These are phyloP conservation scores for Polysphondylium violaceum DNA, from an alignment of 78 protist genomes.

Conservation along the genomic window DNA sequence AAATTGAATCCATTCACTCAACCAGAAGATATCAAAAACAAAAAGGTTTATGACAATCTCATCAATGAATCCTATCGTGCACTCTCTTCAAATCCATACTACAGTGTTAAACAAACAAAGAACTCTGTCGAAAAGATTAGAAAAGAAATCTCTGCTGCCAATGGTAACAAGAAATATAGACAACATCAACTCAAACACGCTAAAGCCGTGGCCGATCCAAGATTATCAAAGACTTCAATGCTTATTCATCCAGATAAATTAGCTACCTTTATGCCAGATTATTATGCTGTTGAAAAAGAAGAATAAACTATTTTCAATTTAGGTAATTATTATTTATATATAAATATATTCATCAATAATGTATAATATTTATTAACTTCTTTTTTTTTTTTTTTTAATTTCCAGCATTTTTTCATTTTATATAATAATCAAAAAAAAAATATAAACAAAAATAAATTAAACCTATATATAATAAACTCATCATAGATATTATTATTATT, in stretches of 20 bases:
- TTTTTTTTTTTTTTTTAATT: too few species aligned
- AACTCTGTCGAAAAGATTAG: not conserved
- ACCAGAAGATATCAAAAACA: not conserved
- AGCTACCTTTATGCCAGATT: not conserved
- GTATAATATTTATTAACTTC: too few species aligned
- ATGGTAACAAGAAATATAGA: not conserved
- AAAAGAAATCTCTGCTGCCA: not conserved
- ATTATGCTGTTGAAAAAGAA: too few species aligned
- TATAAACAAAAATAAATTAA: too few species aligned
- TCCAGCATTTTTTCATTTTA: too few species aligned
- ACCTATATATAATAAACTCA: too few species aligned
- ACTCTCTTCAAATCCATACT: conserved; percentile 41
- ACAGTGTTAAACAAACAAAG: conserved; percentile 18
- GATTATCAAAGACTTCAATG: not conserved
- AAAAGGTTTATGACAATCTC: not conserved
- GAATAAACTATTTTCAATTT: too few species aligned
- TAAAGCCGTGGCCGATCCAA: conserved; percentile 6
- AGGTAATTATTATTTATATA: too few species aligned
- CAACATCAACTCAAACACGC: not conserved
- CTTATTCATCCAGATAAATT: conserved; percentile 10
- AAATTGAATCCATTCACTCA: conserved; percentile 1
- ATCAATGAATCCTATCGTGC: conserved; percentile 19
- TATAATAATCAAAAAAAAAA: too few species aligned
- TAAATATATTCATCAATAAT: too few species aligned
- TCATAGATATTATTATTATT: too few species aligned